Percentiles rank a stretch among this genome's conserved stretches.
phyloP scores from a whole-genome alignment of 192 early-diverging fungal genomes.

The Coemansia sp. region DNA sequence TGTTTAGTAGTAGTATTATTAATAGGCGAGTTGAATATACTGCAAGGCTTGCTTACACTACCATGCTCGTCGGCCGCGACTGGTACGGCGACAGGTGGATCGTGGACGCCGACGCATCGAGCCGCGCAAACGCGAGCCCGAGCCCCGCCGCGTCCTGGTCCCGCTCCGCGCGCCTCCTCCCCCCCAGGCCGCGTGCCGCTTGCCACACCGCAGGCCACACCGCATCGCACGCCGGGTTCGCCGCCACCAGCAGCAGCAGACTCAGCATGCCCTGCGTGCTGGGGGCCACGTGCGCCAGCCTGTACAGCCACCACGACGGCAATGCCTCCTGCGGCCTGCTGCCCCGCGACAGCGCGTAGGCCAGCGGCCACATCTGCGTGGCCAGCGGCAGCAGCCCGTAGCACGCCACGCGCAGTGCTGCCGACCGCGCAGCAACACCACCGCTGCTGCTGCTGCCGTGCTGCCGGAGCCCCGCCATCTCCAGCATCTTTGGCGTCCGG shows the following conservation, averaged over 20 bases:
- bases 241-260: conserved; percentile 7
- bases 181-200: too few species aligned
- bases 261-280: conserved; percentile 25
- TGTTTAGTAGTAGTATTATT: background rate
- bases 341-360: conserved; percentile 12
- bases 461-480: background rate
- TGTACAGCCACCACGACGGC: conserved; percentile 18
- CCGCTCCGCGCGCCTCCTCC: background rate
- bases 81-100: conserved; percentile 47
- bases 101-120: conserved; percentile 36
- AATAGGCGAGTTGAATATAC: background rate
- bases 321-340: background rate
- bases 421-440: background rate
- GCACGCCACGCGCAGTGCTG: conserved; percentile 10
- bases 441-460: too few species aligned
- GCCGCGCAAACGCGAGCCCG: conserved; percentile 27
- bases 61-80: conserved; percentile 20
- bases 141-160: conserved; percentile 2
- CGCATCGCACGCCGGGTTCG: conserved; percentile 22
- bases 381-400: conserved; percentile 19
- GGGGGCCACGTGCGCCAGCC: conserved; percentile 11
- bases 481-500: background rate
- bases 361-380: conserved; percentile 20
- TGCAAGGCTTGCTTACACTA: background rate
- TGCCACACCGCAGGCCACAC: background rate